Conservation (phyloP, 805 yeast species). For the Starmerella sp. region DNA sequence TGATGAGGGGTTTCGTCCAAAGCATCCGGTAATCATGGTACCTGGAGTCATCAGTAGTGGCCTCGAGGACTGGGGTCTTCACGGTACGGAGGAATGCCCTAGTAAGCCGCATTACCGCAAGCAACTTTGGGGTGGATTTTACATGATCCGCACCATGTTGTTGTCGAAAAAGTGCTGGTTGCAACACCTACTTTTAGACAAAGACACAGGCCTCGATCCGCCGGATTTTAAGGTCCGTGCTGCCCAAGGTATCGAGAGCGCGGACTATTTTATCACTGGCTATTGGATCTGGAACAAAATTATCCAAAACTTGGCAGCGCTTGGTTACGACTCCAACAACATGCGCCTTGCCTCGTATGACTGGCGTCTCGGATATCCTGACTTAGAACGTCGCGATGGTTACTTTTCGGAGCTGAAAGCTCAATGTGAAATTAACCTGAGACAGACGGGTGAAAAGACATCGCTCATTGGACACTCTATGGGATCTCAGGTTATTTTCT, state of each 20-base stretch:
- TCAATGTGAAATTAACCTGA: conserved; percentile 53
- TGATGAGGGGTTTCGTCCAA: conserved; percentile 38
- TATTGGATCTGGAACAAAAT: conserved; percentile 98
- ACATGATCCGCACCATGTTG: conserved; percentile 86
- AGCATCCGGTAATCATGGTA: conserved; percentile 77
- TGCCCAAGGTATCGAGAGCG: conserved; percentile 92
- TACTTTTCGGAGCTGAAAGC: conserved; percentile 69
- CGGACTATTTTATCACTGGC: conserved; percentile 93
- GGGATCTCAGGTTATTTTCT: conserved; percentile 86
- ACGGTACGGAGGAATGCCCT: conserved; percentile 69
- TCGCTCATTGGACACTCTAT: conserved; percentile 86
- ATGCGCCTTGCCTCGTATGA: conserved; percentile 91
- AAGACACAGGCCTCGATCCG: conserved; percentile 88
- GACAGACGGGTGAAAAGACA: conserved; percentile 49
- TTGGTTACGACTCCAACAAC: conserved; percentile 85
- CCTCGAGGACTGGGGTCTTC: conserved; percentile 82
- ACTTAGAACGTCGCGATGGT: conserved; percentile 75
- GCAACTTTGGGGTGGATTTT: conserved; percentile 93
- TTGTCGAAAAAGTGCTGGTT: conserved; percentile 90
- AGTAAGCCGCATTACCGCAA: conserved; percentile 76
- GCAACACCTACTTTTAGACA: conserved; percentile 78
- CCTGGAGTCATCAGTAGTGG: conserved; percentile 97
- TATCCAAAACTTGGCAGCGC: conserved; percentile 83
- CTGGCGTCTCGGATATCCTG: conserved; percentile 88
- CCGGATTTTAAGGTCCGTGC: conserved; percentile 70